Evolutionary conservation across 805 yeast species (phyloP).

Genomic region (Ogataea populi-albae): DNA sequence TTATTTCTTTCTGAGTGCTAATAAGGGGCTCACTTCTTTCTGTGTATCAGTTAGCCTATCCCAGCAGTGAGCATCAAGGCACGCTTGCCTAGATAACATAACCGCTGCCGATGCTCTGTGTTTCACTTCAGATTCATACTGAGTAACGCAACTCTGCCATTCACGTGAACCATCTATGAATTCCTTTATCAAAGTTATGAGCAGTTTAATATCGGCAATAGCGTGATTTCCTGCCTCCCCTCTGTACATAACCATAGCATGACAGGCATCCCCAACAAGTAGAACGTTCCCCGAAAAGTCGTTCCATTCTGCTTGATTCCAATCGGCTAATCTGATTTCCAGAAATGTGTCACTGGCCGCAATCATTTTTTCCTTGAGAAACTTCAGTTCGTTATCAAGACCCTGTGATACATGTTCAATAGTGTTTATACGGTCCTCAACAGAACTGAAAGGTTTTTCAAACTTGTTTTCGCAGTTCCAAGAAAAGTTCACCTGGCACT

Average conservation of each 20-base stretch:
- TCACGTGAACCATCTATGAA: not conserved
- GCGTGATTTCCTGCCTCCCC: conserved; percentile 24
- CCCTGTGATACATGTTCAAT: conserved; percentile 11
- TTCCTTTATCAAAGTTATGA: conserved; percentile 9
- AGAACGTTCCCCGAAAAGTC: conserved; percentile 24
- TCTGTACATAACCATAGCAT: conserved; percentile 32
- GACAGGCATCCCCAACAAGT: conserved; percentile 36
- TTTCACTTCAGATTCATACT: conserved; percentile 11
- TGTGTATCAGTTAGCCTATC: conserved; percentile 10
- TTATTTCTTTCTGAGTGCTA: conserved; percentile 12
- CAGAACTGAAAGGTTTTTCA: conserved; percentile 8
- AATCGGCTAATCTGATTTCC: conserved; percentile 16
- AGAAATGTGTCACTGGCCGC: conserved; percentile 5
- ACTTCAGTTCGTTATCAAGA: conserved; percentile 5
- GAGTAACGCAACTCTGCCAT: conserved; percentile 9
- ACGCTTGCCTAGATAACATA: conserved; percentile 27
- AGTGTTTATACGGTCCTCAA: conserved; percentile 8
- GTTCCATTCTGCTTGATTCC: conserved; percentile 17
- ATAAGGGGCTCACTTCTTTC: conserved; percentile 20
- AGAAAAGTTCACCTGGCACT: conserved; percentile 21
- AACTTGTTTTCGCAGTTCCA: conserved; percentile 15
- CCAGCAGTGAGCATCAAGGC: conserved; percentile 30
- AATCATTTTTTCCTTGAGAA: conserved; percentile 12
- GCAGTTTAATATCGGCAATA: conserved; percentile 17
- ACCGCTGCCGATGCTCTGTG: conserved; percentile 20